Evolutionary conservation across 768 basidiomycete genomes (phyloP).

Genomic region (Psilocybe subaeruginosa): DNA sequence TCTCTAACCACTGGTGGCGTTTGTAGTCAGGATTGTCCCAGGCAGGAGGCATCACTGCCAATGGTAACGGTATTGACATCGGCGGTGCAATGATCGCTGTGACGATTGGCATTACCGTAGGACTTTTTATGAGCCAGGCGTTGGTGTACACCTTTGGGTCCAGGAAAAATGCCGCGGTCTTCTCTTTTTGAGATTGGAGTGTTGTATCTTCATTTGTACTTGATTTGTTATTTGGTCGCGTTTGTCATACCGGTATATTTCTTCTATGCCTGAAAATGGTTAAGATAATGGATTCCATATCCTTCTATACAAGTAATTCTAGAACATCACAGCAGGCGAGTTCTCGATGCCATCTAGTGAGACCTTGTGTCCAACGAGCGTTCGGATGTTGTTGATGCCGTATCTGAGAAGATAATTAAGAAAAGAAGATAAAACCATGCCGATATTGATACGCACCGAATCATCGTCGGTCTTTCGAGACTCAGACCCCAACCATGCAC

Average conservation of each 20-base stretch:
- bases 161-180: conserved; percentile 83
- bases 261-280: background rate
- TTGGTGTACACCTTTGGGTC: conserved; percentile 86
- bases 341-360: conserved; percentile 88
- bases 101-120: conserved; percentile 88
- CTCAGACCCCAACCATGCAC: conserved; percentile 97
- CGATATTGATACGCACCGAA: conserved; percentile 61
- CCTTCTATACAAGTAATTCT: conserved; percentile 22
- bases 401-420: conserved; percentile 55
- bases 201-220: background rate
- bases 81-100: conserved; percentile 90
- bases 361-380: conserved; percentile 96
- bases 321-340: conserved; percentile 91
- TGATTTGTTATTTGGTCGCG: background rate
- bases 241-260: background rate
- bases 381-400: conserved; percentile 96
- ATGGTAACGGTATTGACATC: conserved; percentile 82
- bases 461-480: conserved; percentile 98
- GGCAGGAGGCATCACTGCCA: conserved; percentile 82
- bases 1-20: no score
- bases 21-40: conserved; percentile 80
- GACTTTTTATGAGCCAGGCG: conserved; percentile 86
- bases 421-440: background rate
- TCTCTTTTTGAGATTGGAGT: conserved; percentile 63
- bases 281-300: background rate